A percentile compares a stretch with the other conserved stretches of the same genome.
These are phyloP conservation scores for Saturnispora bothae DNA, from an alignment of 805 yeast genomes.

Conservation along the genomic window DNA sequence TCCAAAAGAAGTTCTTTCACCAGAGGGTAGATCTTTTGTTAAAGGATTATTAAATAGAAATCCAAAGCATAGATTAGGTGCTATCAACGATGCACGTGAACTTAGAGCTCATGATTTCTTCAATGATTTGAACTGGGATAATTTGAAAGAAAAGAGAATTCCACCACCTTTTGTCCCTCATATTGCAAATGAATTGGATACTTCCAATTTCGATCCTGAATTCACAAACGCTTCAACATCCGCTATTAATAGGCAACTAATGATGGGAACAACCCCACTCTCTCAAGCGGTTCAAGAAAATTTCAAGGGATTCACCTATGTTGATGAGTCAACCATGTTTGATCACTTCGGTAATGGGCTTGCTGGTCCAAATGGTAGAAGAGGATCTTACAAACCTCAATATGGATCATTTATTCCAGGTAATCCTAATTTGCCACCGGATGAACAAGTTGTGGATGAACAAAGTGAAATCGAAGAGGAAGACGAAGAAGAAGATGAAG, in stretches of 20 bases:
- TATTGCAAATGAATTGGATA: slow-evolving; percentile 80
- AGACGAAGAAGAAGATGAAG: slow-evolving; percentile 37
- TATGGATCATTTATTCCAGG: slow-evolving; percentile 69
- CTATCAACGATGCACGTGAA: slow-evolving; percentile 85
- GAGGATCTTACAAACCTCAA: slow-evolving; percentile 31
- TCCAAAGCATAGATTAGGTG: slow-evolving; percentile 91
- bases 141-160: slow-evolving; percentile 63
- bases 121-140: slow-evolving; percentile 83
- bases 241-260: slow-evolving; percentile 58
- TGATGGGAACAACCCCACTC: slow-evolving; percentile 65
- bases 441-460: slow-evolving; percentile 75
- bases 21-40: slow-evolving; percentile 91
- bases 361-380: slow-evolving; percentile 24
- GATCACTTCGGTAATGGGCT: slow-evolving; percentile 44
- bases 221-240: slow-evolving; percentile 89
- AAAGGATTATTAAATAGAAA: slow-evolving; percentile 91
- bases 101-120: slow-evolving; percentile 87
- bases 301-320: slow-evolving; percentile 94
- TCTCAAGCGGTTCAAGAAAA: slow-evolving; percentile 94
- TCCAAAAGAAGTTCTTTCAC: slow-evolving; percentile 88
- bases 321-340: slow-evolving; percentile 86
- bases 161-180: slow-evolving; percentile 98
- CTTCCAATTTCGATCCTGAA: slow-evolving; percentile 96
- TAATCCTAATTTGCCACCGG: slow-evolving; percentile 70
- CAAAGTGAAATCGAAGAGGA: slow-evolving; percentile 36